Evolutionary conservation across 2,329 filamentous ascomycete genomes (phyloP).

Genomic region (Gremmenia infestans): DNA sequence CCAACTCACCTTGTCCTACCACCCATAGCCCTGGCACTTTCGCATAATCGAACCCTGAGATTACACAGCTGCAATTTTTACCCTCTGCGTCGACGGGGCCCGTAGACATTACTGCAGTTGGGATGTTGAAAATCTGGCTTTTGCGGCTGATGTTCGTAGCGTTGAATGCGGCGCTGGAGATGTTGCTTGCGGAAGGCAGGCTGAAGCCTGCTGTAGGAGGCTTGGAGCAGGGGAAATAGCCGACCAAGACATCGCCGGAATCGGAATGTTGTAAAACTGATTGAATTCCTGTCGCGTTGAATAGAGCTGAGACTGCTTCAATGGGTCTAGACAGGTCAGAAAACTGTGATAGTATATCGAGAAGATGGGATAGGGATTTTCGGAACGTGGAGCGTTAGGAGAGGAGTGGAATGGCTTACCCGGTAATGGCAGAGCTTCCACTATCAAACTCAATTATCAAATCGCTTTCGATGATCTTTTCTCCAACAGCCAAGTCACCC

Average conservation of each 20-base stretch:
- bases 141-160: not conserved
- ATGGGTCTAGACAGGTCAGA: conserved; percentile 1
- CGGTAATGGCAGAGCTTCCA: conserved; percentile 7
- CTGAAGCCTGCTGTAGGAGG: conserved; percentile 7
- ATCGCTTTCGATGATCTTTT: conserved; percentile 4
- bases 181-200: conserved; percentile 6
- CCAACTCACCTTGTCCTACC: not conserved
- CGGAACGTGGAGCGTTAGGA: no score
- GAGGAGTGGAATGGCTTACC: not conserved
- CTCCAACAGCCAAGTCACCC: conserved; percentile 9
- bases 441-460: conserved; percentile 6
- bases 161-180: not conserved
- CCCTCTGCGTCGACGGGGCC: not conserved
- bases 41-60: not conserved
- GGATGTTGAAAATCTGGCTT: not conserved
- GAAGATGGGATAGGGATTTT: no score
- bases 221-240: conserved; percentile 10
- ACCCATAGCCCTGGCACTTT: not conserved
- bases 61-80: not conserved
- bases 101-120: not conserved
- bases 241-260: not conserved
- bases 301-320: conserved; percentile 4
- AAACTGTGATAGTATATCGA: no score
- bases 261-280: not conserved
- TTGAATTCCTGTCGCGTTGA: conserved; percentile 9